Base-by-base conservation (phyloP, 257 asterid species). In the Salvia miltiorrhiza region DNA sequence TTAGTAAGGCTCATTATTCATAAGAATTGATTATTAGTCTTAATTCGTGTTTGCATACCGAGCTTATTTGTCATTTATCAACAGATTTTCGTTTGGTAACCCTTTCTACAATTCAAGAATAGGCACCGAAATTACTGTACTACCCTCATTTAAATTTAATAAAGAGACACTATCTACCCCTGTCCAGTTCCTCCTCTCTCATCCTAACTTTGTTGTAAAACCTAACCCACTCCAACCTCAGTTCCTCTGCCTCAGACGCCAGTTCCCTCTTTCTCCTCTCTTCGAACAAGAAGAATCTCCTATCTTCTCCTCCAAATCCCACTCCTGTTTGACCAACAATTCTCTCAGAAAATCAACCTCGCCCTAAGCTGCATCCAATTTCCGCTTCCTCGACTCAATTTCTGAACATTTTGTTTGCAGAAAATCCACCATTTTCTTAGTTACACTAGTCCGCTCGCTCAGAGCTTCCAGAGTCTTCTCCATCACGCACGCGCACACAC, bases 211-310 rank as follows among this genome's bases (percentile, higher is more conserved):
- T 69, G 5, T 16, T n/a, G 58, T 68, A 32, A 63, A 65, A 50
- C 32, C 45, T 33, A 16, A 47, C 56, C 73, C 79, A 47, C 59
- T 20, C 56, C 63, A 16, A n/a, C 7, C 50, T 35, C 77, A 50
- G 12, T 12, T 70, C 80, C 41, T 48, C 70, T 32, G 67, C 73
- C 37, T 37, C 61, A 40, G 9, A 3, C 16, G 40, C 74, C 10
- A 72, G 12, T 19, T 72, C 71, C 71, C 76, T 48, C 70, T 5
- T 75, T 62, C 52, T 71, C 73, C 73, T 43, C 52, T 67, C 78
- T 50, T 26, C 58, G 66, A 72, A 59, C 28, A 13, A 19, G 43
- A 58, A 65, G 32, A 69, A 50, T 2, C 37, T 52, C 55, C 16
- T 55, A 62, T 48, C 70, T 53, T 82, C 63, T 52, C 70, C 76